Base-by-base conservation (phyloP, 2,329 filamentous ascomycete genomes). In the Aspergillus jensenii region DNA sequence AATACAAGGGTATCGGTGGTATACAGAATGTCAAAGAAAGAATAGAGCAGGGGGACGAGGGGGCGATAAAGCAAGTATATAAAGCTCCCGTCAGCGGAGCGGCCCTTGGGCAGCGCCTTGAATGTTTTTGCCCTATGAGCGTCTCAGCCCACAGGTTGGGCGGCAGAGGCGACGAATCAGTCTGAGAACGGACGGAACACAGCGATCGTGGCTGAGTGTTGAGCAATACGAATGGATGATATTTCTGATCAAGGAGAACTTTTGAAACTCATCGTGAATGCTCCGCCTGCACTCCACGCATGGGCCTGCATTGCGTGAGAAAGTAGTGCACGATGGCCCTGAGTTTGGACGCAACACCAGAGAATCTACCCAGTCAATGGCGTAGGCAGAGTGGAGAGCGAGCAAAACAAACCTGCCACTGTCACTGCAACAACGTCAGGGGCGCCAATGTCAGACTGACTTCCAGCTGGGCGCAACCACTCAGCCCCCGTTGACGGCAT, bases 91-190 rank as follows among this genome's bases (percentile, higher is more conserved):
- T 48, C 52, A 62, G 56, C 49, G 59, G 54, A 45, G 53, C 51
- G 52, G 57, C 39, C 59, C 62, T 59, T 59, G 65, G 65, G 65
- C 65, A 66, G 63, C 63, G 56, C 56, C 55, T 37, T 54, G 14
- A 49, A 60, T 33, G 44, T 55, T 55, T 53, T 59, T 58, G 63
- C 64, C 62, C 63, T 64, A 66, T 66, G 62, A 63, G 63, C 54
- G 56, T 55, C 57, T 55, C 51, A 55, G 58, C 60, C 57, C 54
- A 47, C 50, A 47, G 51, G 60, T 65, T 65, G 65, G 65, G 65
- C 65, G 65, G 55, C 61, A 66, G 65, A 47, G 60, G 58, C 48
- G 52, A 59, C 63, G 60, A 66, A 66, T 65, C 62, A 61, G 33
- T 53, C 59, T 56, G 48, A 40, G n/a, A 40, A 51, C 19, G 46